Evolutionary conservation across 257 asterid species (phyloP), one percentile per base, ranked within the genome.

Genomic region (Solanum paucissectum): DNA sequence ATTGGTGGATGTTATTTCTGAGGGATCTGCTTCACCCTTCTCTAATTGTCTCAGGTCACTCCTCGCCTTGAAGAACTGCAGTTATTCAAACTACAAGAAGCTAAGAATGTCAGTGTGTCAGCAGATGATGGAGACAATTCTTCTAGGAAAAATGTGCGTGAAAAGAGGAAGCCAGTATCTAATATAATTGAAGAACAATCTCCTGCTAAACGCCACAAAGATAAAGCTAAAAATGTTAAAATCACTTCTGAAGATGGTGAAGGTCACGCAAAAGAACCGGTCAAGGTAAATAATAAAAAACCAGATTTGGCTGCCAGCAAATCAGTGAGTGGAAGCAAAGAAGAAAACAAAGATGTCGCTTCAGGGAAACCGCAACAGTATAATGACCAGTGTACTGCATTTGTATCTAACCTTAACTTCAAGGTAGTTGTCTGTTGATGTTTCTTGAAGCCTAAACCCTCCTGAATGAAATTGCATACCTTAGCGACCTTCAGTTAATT

Each of bases 11-110:
- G 18, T 32, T 79, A 29, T 82, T 49, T 82, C 44, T 49, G 69
- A 82, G 55, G 69, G 44, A 49, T 49, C 69, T 79, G 85, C 68
- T 81, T 46, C 85, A 8, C 68, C 29, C 14, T 82, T 72, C 83
- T 87, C 86, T 33, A 21, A 40, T 81, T 79, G 83, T 90, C 87
- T 89, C 92, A 97, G 99, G 98, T 97, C 87, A 89, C 96, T 89
- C 99, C 99, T 89, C 99, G 99, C 85, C 94, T 96, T 68, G 96
- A 93, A 90, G 99, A 96, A 88, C 95, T 97, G 87, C 98, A 93
- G 90, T 86, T 94, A 86, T 96, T 95, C 88, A 93, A 89, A 92
- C 86, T 89, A 86, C 97, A 96, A 92, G 98, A 96, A 93, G 93
- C 89, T 91, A 94, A 94, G 90, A 87, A n/a, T 86, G 86, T 66